These are phyloP conservation scores for Penicillium soppii DNA, from an alignment of 495 filamentous ascomycete genomes.

Conservation along the genomic window DNA sequence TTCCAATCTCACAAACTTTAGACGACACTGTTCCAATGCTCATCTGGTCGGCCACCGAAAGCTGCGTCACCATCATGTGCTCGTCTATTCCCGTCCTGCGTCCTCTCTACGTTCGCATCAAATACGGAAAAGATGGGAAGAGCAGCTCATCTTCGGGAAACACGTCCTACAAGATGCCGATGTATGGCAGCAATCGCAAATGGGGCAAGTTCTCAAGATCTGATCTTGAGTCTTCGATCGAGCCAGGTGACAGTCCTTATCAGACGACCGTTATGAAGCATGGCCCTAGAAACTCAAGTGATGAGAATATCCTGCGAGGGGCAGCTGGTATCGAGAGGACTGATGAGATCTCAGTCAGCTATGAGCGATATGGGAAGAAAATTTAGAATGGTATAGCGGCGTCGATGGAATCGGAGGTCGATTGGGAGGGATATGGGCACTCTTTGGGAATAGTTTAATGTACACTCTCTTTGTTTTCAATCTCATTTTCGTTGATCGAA, in stretches of 20 bases:
- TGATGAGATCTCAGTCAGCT: conserved; percentile 24
- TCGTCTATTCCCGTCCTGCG: conserved; percentile 28
- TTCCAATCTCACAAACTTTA: not conserved
- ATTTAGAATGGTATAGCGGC: not conserved
- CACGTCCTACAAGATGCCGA: conserved; percentile 23
- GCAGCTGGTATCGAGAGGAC: conserved; percentile 24
- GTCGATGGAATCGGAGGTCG: too few relatives aligned
- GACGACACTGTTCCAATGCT: conserved; percentile 29
- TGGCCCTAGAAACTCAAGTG: conserved; percentile 10
- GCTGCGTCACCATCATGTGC: conserved; percentile 28
- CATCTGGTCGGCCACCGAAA: conserved; percentile 32
- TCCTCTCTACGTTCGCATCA: conserved; percentile 24
- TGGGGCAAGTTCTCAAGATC: conserved; percentile 14
- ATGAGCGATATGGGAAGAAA: conserved; percentile 14
- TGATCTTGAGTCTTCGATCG: conserved; percentile 2
- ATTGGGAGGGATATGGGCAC: too few relatives aligned
- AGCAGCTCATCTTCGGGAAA: conserved; percentile 10
- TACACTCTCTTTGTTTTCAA: too few relatives aligned
- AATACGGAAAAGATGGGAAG: conserved; percentile 25
- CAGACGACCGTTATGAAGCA: conserved; percentile 8
- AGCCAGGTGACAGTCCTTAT: not conserved
- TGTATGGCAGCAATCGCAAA: conserved; percentile 19
- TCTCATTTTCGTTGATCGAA: too few relatives aligned
- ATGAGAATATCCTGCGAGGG: conserved; percentile 21
- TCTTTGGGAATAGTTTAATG: too few relatives aligned